A percentile compares a stretch with the other conserved stretches of the same genome.
Conservation (phyloP, 495 filamentous ascomycete species). For the Podospora pseudoanserina region DNA sequence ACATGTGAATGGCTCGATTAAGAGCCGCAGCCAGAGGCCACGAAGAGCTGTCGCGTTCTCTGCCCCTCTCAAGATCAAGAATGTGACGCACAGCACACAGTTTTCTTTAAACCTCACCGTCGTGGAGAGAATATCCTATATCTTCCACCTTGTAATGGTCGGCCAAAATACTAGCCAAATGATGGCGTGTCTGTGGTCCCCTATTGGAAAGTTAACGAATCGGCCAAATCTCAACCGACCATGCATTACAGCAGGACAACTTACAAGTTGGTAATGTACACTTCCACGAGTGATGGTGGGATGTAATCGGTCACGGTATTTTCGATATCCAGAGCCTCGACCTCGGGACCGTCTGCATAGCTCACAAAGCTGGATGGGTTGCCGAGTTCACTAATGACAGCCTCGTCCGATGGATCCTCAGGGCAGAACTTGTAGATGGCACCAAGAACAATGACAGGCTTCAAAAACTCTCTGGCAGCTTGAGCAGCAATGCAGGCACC, state of each 20-base stretch:
- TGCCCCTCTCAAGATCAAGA: conserved; percentile 8
- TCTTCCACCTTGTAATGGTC: conserved; percentile 87
- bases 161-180: conserved; percentile 73
- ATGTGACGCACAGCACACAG: conserved; percentile 2
- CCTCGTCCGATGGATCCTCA: conserved; percentile 75
- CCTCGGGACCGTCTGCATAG: conserved; percentile 69
- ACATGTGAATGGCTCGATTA: conserved; percentile 6
- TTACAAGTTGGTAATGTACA: conserved; percentile 92
- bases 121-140: conserved; percentile 55
- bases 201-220: conserved; percentile 36
- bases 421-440: conserved; percentile 90
- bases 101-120: conserved; percentile 17
- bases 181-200: conserved; percentile 75
- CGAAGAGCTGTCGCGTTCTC: conserved; percentile 20
- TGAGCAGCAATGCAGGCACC: conserved; percentile 75
- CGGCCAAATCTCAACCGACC: conserved; percentile 28
- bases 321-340: conserved; percentile 71
- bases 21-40: conserved; percentile 15
- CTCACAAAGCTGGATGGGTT: conserved; percentile 67
- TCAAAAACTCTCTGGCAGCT: conserved; percentile 74
- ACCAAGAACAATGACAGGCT: conserved; percentile 77
- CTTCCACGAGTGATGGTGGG: conserved; percentile 72
- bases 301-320: conserved; percentile 84
- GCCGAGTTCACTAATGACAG: conserved; percentile 75
- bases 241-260: conserved; percentile 30